A percentile compares a stretch with the other conserved stretches of the same genome.
Evolutionary conservation across 169 alveolate species (phyloP).

Genomic region (Plasmodium inui): DNA sequence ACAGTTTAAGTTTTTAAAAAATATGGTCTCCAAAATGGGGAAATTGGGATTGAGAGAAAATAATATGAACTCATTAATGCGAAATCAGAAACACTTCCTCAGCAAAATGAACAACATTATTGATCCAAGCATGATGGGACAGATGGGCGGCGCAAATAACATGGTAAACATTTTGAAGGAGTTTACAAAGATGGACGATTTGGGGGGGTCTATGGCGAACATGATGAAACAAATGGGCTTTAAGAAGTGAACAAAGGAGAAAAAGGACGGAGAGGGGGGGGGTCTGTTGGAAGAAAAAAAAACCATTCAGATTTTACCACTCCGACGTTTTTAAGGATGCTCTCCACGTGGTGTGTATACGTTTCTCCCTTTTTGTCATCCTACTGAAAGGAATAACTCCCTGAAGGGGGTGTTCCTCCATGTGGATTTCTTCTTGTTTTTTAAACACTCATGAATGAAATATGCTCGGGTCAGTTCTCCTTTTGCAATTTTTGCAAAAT

Average conservation of each 20-base stretch:
- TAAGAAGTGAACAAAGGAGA: slow-evolving; percentile 7
- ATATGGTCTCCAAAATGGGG: slow-evolving; percentile 98
- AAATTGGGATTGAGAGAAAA: slow-evolving; percentile 93
- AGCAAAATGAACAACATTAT: slow-evolving; percentile 94
- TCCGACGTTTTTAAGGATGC: neutral
- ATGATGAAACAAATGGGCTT: slow-evolving; percentile 77
- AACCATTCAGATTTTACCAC: neutral
- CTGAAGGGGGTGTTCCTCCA: neutral
- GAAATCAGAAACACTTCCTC: slow-evolving; percentile 96
- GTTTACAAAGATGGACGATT: slow-evolving; percentile 73
- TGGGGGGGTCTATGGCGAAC: slow-evolving; percentile 70
- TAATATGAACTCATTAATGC: slow-evolving; percentile 91
- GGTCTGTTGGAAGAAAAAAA: neutral
- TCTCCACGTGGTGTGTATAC: neutral
- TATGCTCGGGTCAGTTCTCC: neutral
- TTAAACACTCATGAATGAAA: neutral
- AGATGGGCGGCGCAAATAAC: slow-evolving; percentile 97
- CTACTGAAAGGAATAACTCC: neutral
- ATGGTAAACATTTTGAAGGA: slow-evolving; percentile 95
- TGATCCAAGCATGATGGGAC: slow-evolving; percentile 95
- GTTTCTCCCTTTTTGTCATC: neutral
- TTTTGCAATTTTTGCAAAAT: neutral
- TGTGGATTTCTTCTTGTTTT: neutral
- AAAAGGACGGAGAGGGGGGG: neutral
- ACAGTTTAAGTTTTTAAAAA: slow-evolving; percentile 95